Evolutionary conservation across 2,329 filamentous ascomycete genomes (phyloP).

Genomic region (Colletotrichum zoysiae): DNA sequence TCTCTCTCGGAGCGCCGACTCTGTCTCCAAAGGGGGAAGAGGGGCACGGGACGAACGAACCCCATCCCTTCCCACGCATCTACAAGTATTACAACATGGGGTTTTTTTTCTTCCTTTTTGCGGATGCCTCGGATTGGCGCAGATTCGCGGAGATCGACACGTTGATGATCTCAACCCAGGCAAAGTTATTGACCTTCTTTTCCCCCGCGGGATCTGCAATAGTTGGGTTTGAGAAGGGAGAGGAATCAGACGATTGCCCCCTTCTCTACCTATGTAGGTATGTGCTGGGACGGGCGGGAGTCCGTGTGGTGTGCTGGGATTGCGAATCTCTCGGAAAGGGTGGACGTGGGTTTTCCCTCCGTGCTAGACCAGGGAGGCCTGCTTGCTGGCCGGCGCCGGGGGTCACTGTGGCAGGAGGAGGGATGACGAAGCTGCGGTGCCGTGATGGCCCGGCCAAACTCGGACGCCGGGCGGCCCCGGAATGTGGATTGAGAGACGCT

Average conservation of each 20-base stretch:
- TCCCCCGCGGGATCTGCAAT: not conserved
- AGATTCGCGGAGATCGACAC: not conserved
- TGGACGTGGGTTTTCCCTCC: not conserved
- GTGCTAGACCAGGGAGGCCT: not conserved
- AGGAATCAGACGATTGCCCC: conserved; percentile 13
- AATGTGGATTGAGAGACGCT: conserved; percentile 17
- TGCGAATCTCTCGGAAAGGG: conserved; percentile 9
- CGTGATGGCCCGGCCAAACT: not conserved
- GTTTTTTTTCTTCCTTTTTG: not conserved
- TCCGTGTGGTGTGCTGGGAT: conserved; percentile 28
- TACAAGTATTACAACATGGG: not conserved
- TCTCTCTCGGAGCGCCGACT: too few species aligned
- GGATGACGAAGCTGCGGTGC: not conserved
- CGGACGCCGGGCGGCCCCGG: conserved; percentile 16
- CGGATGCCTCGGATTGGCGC: not conserved
- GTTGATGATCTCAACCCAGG: not conserved
- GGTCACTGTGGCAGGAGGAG: not conserved
- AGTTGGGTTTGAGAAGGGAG: not conserved
- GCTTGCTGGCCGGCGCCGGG: not conserved
- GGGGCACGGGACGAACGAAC: not conserved
- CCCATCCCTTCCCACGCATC: not conserved
- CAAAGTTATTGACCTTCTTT: not conserved
- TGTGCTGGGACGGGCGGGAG: conserved; percentile 17
- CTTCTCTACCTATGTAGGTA: conserved; percentile 1
- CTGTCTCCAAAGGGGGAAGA: not conserved